Evolutionary conservation across 345 rosid genomes (phyloP), one percentile per base, ranked within the genome.

Genomic region (Theobroma cacao): DNA sequence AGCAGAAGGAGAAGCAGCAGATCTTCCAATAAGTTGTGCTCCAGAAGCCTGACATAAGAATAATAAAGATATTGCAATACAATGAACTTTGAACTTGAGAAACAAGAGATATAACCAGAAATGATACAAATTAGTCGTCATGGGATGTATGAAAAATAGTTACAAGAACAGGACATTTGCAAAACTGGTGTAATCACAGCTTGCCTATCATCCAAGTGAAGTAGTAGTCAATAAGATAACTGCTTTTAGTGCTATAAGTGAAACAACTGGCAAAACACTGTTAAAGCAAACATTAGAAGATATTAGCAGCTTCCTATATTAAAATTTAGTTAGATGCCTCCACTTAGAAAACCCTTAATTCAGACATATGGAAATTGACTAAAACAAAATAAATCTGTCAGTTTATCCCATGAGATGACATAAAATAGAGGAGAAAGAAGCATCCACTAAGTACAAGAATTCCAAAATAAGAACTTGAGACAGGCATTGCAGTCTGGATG

Each of bases 1-100:
- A 82, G 82, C 82, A 20, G 92, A 82, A 64, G 99, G 97, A 80
- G 97, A 94, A 82, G 98, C 99, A 78, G 92, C 93, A 58, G 99
- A 82, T 82, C 98, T 90, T 83, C 87, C 93, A 77, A 90, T 84
- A 77, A 88, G 92, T 74, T 92, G 91, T 72, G 93, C 75, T 82
- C 97, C 98, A 55, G 98, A 34, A 74, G 80, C 86, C 96, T 96
- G 61, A 5, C 43, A 71, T 52, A 20, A 50, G 18, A 71, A 71
- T 43, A 71, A 14, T 50, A 71, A 65, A 71, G 28, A 59, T 71
- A 52, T 50, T 2, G 12, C 20, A 52, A 18, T 24, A 66, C 30
- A 26, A 18, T 70, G 26, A 71, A 50, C 45, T 47, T 38, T 78
- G 47, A 72, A 56, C 43, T 79, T 60, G 36, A 74, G 28, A 64